Evolutionary conservation across 2,329 filamentous ascomycete species (phyloP), one percentile per base, ranked within the genome.

Genomic region (Acrodontium crateriforme): DNA sequence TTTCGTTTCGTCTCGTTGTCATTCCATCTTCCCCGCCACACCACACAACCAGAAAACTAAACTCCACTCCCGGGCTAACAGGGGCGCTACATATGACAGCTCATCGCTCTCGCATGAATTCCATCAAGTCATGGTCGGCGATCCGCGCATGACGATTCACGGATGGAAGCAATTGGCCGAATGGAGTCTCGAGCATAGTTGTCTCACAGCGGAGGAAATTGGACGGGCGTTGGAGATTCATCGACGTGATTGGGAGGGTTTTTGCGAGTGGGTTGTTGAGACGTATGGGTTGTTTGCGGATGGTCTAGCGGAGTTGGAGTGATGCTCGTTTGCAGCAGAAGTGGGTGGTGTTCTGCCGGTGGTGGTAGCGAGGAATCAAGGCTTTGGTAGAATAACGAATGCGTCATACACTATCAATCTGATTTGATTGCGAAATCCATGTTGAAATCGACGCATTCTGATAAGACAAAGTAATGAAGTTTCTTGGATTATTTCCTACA

Each of bases 91-190:
- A 5, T 18, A 15, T 6, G 15, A 25, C 32, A 79, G 74, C 37
- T 80, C 77, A 9, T 72, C 72, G 2, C 62, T 83, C 23, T 76
- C 74, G 1, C 75, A 82, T 39, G 78, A 84, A 45, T 82, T 83
- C 46, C 83, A 82, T 47, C 78, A 84, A 46, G 65, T 75, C 33
- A 71, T 83, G 62, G 65, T 78, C 6, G 78, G 78, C 25, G 71
- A 71, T 24, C 59, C 64, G 9, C 64, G 70, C 32, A 79, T 83
- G 65, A 68, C 63, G 11, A 52, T 84, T 0, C 69, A 69, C 37
- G 77, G 77, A 23, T 79, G 77, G 73, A 75, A 76, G 46, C 76
- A 82, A 50, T 54, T 63, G 0, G 58, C 53, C 3, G 39, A 52
- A 18, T 63, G 59, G 60, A 63, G 59, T 29, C 38, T 63, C 3